Evolutionary conservation across 106 monocot genomes (phyloP).

Genomic region (Dioscorea alata): DNA sequence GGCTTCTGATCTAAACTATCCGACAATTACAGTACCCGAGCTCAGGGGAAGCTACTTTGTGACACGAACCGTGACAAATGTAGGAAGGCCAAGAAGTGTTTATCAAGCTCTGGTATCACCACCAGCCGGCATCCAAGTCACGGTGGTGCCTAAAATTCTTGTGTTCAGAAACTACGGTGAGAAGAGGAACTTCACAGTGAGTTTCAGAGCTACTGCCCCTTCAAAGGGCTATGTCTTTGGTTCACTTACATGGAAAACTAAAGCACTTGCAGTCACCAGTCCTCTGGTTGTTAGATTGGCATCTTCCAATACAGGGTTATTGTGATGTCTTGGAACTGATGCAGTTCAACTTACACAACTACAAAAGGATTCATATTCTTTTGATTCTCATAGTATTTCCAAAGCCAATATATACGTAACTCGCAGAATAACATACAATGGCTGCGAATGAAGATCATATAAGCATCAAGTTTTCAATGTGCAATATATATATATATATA

Average conservation of each 20-base stretch:
- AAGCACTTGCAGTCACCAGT: slow-evolving; percentile 26
- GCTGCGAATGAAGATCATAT: too few species aligned
- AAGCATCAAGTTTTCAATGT: too few species aligned
- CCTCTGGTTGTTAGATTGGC: slow-evolving; percentile 60
- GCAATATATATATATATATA: too few species aligned
- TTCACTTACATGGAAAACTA: slow-evolving; percentile 55
- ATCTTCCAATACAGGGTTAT: slow-evolving; percentile 14
- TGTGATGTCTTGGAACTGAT: slow-evolving; percentile 5
- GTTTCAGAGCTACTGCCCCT: slow-evolving; percentile 23
- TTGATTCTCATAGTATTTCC: too few species aligned
- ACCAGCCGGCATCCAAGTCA: slow-evolving; percentile 56
- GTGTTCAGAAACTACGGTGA: slow-evolving; percentile 45
- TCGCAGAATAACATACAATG: too few species aligned
- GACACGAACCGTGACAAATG: slow-evolving; percentile 70
- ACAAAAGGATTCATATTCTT: too few species aligned
- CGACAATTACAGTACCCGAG: slow-evolving; percentile 62
- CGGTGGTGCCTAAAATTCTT: slow-evolving; percentile 53
- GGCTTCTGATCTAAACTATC: slow-evolving; percentile 71
- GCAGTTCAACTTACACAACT: too few species aligned
- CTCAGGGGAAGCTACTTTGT: slow-evolving; percentile 37
- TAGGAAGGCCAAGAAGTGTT: slow-evolving; percentile 38
- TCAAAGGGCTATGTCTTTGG: slow-evolving; percentile 66
- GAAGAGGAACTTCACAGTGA: slow-evolving; percentile 55
- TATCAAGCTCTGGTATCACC: slow-evolving; percentile 45
- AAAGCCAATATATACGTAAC: too few species aligned